Evolutionary conservation across 495 filamentous ascomycete genomes (phyloP), one percentile per base, ranked within the genome.

Genomic region (Neurospora cerealis): DNA sequence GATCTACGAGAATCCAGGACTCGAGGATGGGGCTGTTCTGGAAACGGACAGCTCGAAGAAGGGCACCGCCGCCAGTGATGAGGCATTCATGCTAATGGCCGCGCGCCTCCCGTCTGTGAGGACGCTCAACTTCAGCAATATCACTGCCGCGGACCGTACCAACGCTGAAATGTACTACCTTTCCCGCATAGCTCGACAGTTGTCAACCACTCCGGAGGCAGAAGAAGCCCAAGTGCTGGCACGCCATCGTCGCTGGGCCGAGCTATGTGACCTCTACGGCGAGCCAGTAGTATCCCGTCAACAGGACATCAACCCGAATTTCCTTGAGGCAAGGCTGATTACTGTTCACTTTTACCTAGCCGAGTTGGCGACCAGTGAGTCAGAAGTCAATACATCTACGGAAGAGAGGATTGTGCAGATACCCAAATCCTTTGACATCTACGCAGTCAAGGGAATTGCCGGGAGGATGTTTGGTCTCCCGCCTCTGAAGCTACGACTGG

Each of bases 111-210:
- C 89, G 4, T 81, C 81, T 8, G 87, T 96, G 15, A 86, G 87
- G 39, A 83, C 82, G 0, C 87, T 99, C 17, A 98, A 99, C 81
- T 96, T 91, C 80, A 91, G 89, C 77, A 85, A 83, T 5, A 92
- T 99, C 75, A 88, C 89, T 0, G 73, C 80, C 1, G 87, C 89
- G 54, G 94, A 98, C 75, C 89, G 96, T 24, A 85, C 86, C 66
- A 94, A 98, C 77, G 93, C 93, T 15, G 96, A 99, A 72, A 90
- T 94, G 78, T 99, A 95, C 81, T 99, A 98, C 79, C 88, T 98
- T 13, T 91, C 89, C 7, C 87, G 90, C 38, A 94, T 98, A 71
- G 92, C 87, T 21, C 89, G 89, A 69, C 92, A 93, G 77, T 83
- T 97, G 24, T 89, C 91, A 19, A 85, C 85, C 11, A 87, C 85